A percentile compares a stretch with the other conserved stretches of the same genome.
Evolutionary conservation across 805 yeast genomes (phyloP).

Genomic region (Barnettozyma botsteinii): DNA sequence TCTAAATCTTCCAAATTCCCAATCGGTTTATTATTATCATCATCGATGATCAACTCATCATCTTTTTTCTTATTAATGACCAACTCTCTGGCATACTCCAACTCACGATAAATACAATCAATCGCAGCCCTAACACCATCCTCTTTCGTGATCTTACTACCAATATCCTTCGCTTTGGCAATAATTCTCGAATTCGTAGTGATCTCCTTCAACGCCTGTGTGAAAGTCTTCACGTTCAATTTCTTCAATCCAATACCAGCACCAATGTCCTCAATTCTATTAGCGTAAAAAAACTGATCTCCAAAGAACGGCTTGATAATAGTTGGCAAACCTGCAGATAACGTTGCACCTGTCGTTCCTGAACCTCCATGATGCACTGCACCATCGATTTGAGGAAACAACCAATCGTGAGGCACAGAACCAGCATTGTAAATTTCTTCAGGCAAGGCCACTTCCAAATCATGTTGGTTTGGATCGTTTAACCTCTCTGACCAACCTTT

Average conservation of each 20-base stretch:
- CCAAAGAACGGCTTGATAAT: conserved; percentile 93
- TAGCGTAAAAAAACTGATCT: conserved; percentile 90
- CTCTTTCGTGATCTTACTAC: conserved; percentile 62
- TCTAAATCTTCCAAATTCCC: background rate
- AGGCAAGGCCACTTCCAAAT: conserved; percentile 48
- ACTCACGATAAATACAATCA: conserved; percentile 66
- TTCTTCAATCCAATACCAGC: conserved; percentile 70
- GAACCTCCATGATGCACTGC: conserved; percentile 98
- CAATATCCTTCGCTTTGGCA: conserved; percentile 59
- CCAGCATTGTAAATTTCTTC: conserved; percentile 64
- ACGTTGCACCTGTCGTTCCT: conserved; percentile 91
- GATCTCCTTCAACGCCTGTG: conserved; percentile 64
- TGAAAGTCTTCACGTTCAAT: conserved; percentile 55
- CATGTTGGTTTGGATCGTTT: conserved; percentile 28
- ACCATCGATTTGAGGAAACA: conserved; percentile 82
- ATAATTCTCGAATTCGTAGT: conserved; percentile 61
- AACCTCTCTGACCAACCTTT: conserved; percentile 93
- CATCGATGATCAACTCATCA: no score
- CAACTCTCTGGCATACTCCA: conserved; percentile 67
- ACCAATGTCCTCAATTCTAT: conserved; percentile 82
- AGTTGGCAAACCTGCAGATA: conserved; percentile 83
- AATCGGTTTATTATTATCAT: no score
- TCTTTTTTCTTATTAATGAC: conserved; percentile 38
- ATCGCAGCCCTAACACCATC: conserved; percentile 78
- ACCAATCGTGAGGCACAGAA: conserved; percentile 87